Conservation (phyloP, 805 yeast genomes). For the Clavispora santaluciae region DNA sequence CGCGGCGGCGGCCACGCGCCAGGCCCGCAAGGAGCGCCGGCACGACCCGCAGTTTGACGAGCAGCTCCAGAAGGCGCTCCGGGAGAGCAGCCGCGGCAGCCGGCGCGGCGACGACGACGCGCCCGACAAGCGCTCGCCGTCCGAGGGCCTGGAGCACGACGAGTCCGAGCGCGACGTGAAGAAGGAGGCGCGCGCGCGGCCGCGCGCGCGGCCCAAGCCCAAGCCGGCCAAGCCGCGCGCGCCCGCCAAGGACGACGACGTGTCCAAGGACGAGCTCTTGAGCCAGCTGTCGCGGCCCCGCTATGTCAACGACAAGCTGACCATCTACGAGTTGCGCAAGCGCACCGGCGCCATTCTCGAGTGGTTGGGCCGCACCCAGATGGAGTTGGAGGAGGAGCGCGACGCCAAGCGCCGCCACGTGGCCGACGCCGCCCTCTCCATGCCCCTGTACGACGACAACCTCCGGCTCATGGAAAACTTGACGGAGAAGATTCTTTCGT, state of each 20-base stretch:
- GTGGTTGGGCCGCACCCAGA: slow-evolving; percentile 81
- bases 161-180: slow-evolving; percentile 7
- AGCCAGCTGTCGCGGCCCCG: slow-evolving; percentile 80
- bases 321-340: slow-evolving; percentile 78
- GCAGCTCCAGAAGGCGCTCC: slow-evolving; percentile 45
- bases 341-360: slow-evolving; percentile 88
- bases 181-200: slow-evolving; percentile 9
- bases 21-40: slow-evolving; percentile 28
- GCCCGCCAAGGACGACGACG: slow-evolving; percentile 5
- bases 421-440: slow-evolving; percentile 6
- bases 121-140: slow-evolving; percentile 19
- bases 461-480: slow-evolving; percentile 64
- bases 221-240: slow-evolving; percentile 6
- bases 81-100: slow-evolving; percentile 49
- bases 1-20: slow-evolving; percentile 16
- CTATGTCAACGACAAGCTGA: slow-evolving; percentile 68
- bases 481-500: slow-evolving; percentile 61
- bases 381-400: slow-evolving; percentile 68
- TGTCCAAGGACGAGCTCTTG: slow-evolving; percentile 43
- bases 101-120: slow-evolving; percentile 19
- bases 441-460: slow-evolving; percentile 47
- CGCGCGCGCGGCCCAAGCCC: slow-evolving; percentile 1
- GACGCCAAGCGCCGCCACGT: slow-evolving; percentile 10
- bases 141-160: slow-evolving; percentile 12
- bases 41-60: slow-evolving; percentile 35